Base-by-base conservation (phyloP, 495 filamentous ascomycete genomes). In the Talaromyces wortmannii region DNA sequence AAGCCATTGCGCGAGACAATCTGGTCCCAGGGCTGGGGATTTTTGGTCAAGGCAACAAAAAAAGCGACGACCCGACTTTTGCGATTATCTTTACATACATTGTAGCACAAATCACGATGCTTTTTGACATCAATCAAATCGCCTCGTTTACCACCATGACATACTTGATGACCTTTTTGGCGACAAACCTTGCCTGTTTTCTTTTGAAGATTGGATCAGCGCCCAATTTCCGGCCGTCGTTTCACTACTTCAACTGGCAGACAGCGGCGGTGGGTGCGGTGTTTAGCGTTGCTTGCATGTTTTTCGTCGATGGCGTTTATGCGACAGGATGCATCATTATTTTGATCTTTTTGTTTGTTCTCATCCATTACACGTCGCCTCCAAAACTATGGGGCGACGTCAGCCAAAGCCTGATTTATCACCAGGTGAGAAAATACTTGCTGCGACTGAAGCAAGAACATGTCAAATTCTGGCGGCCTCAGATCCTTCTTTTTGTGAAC, bases 341-440 rank as follows among this genome's bases (percentile, higher is more conserved):
- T 8, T 66, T 95, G 7, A 75, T 92, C 8, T 65, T 88, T 12
- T 75, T 95, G 15, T 95, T 95, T 64, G 71, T 92, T 13, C 63
- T 95, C 47, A 92, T 95, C 42, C 90, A 95, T 61, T 95, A 91
- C 60, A 83, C 79, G 12, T 88, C 86, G 42, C 88, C 89, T 5
- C 90, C 90, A 0, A 95, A 94, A 62, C 80, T 86, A 7, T 95
- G 90, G 90, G 90, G 90, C 1, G 90, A 95, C 69, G 90, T 95
- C 36, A 90, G 87, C 32, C 90, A 95, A 61, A 90, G 85, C 63
- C 70, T 95, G 52, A 95, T 95, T 48, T 95, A 94, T 61, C 90
- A 95, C 60, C 90, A 95, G 70, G 90, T 95, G 6, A 81, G 90
- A 50, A 95, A 95, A 62, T 95, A 95, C 58, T 69, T 95, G 15